Conservation (phyloP, 139 green algal genomes). For the Micractinium conductrix region DNA sequence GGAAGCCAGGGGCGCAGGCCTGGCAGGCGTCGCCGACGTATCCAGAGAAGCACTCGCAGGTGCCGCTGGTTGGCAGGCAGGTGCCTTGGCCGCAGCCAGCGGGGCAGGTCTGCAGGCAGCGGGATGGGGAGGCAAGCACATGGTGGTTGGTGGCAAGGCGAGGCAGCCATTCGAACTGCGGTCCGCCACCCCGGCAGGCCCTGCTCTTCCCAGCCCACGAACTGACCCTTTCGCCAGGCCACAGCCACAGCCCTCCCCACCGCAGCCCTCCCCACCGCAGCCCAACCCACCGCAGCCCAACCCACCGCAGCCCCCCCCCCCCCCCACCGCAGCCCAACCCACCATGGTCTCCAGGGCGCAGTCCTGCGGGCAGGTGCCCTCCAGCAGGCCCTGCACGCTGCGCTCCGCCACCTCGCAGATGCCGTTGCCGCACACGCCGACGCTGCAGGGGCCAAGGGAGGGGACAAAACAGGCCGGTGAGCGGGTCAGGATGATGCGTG, state of each 20-base stretch:
- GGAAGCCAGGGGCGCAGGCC: constrained; percentile 46
- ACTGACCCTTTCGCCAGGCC: too few relatives aligned
- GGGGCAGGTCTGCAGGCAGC: constrained; percentile 48
- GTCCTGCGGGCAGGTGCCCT: constrained; percentile 58
- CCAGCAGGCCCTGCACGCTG: constrained; percentile 10
- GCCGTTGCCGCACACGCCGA: constrained; percentile 58
- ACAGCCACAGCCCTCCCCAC: too few relatives aligned
- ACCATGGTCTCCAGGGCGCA: constrained; percentile 48
- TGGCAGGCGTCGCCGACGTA: constrained; percentile 44
- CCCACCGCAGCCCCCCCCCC: too few relatives aligned
- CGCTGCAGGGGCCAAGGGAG: background rate
- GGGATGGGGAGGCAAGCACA: background rate
- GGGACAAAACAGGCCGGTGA: background rate
- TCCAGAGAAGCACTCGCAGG: constrained; percentile 54
- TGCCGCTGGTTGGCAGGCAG: constrained; percentile 44
- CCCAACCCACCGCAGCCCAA: too few relatives aligned
- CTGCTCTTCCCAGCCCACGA: too few relatives aligned
- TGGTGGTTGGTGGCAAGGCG: too few relatives aligned
- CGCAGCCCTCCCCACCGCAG: too few relatives aligned
- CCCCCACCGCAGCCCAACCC: background rate
- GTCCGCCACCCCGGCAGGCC: too few relatives aligned
- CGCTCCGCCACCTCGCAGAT: constrained; percentile 66
- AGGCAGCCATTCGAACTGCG: too few relatives aligned
- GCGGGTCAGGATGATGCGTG: background rate
- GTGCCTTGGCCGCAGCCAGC: background rate